Base-by-base conservation (phyloP, 2,329 filamentous ascomycete species). In the Rasamsonia emersonii region DNA sequence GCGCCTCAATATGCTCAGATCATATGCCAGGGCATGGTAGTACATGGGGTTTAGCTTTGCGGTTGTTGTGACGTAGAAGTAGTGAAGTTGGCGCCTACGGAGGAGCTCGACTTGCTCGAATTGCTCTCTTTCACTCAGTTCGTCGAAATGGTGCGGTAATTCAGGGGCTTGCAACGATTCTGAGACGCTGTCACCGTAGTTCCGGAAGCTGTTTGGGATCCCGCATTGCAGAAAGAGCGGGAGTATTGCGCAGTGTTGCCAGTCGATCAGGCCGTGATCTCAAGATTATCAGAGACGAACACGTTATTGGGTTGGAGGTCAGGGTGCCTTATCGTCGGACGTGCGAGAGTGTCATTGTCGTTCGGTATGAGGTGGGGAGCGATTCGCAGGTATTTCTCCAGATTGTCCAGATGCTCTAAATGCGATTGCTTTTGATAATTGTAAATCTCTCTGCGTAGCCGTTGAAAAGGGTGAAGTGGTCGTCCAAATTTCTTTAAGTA, bases 151-250 rank as follows among this genome's bases (percentile, higher is more conserved):
- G 0, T 43, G 41, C 6, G 44, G 48, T 4, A 50, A 32, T 13
- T 49, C 41, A n/a, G 46, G 39, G 16, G 49, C 43, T 27, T 40
- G 41, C 16, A 53, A 32, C 5, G 27, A 41, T 30, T 52, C 49
- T 2, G 50, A 51, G 4, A 46, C 3, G 8, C 35, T 40, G 32
- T 58, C 51, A 9, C 52, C 53, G 42, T 48, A 55, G 24, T 58
- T 58, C 38, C 56, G 52, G 36, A 56, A 55, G 40, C 53, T 41
- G 17, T 50, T 40, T 3, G 50, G 52, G 8, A 56, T 53, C 20
- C 51, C 49, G 25, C 46, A 44, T 33, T 42, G 47, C 5, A 53
- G 30, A 18, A 44, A 50, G 14, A 53, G 40, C 5, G 52, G 52
- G 19, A 57, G 38, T 18, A 55, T 39, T 2, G 43, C 42, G 18